These are phyloP conservation scores for Phragmites australis DNA, from an alignment of 176 grass and related monocot species.

Conservation along the genomic window DNA sequence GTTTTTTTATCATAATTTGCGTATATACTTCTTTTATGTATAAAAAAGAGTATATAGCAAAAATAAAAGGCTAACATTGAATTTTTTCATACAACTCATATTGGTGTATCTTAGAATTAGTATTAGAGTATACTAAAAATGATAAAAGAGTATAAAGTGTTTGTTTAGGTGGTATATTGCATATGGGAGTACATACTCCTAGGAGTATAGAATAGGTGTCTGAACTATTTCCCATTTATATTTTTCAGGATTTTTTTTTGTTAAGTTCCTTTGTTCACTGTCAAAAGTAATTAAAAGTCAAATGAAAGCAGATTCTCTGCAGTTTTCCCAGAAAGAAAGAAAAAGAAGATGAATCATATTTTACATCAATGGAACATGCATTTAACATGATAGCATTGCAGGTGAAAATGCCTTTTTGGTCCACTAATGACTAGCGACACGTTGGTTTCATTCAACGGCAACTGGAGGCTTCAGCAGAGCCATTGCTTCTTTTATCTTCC, in stretches of 20 bases:
- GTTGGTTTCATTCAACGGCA: constrained; percentile 43
- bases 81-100: too few relatives aligned
- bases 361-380: background rate
- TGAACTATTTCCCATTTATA: background rate
- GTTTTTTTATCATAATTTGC: too few relatives aligned
- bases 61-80: too few relatives aligned
- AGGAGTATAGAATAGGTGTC: too few relatives aligned
- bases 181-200: too few relatives aligned
- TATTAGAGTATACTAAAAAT: too few relatives aligned
- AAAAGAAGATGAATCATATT: background rate
- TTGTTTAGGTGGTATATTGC: too few relatives aligned
- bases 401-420: background rate
- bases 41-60: too few relatives aligned
- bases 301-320: background rate
- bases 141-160: too few relatives aligned
- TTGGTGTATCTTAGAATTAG: too few relatives aligned
- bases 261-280: background rate
- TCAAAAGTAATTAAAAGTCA: background rate
- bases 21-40: too few relatives aligned
- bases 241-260: background rate
- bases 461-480: constrained; percentile 60
- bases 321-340: background rate
- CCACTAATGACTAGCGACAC: background rate
- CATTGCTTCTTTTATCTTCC: constrained; percentile 80
- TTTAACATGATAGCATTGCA: background rate